phyloP scores from a whole-genome alignment of 306 rosid genomes.

The Chamaecrista fasciculata region DNA sequence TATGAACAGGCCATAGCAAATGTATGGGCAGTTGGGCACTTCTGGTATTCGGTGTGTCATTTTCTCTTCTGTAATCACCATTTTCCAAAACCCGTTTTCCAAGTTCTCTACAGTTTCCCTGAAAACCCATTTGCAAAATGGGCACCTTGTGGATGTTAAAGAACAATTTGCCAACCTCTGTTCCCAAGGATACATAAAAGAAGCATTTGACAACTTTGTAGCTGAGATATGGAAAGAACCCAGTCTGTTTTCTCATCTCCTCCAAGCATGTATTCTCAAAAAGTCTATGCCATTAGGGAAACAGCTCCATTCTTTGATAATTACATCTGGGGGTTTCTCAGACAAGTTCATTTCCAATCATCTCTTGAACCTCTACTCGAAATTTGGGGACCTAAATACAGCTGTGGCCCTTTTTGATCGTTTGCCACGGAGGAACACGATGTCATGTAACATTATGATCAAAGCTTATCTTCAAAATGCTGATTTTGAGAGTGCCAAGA shows the following conservation, averaged over 20 bases:
- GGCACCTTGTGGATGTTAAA: constrained; percentile 2
- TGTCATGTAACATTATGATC: constrained; percentile 87
- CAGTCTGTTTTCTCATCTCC: constrained; percentile 63
- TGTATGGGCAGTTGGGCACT: constrained; percentile 61
- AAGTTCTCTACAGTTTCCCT: constrained; percentile 41
- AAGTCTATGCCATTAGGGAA: constrained; percentile 53
- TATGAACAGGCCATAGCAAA: background rate
- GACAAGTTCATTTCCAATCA: constrained; percentile 80
- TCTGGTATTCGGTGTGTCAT: constrained; percentile 30
- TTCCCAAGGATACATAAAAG: constrained; percentile 50
- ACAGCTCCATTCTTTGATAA: constrained; percentile 70
- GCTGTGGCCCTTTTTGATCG: constrained; percentile 52
- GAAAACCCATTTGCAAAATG: constrained; percentile 26
- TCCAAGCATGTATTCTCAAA: constrained; percentile 61
- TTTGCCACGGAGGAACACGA: constrained; percentile 59
- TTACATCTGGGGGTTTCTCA: constrained; percentile 68
- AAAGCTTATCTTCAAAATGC: constrained; percentile 54
- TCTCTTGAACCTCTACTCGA: constrained; percentile 76
- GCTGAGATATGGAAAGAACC: constrained; percentile 63
- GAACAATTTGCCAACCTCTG: constrained; percentile 50
- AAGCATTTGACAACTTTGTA: constrained; percentile 53
- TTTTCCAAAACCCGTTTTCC: constrained; percentile 10
- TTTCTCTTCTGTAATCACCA: constrained; percentile 31
- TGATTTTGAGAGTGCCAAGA: constrained; percentile 51
- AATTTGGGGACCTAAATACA: constrained; percentile 48